Base-by-base conservation (phyloP, 495 filamentous ascomycete species). In the Neurospora sp. region DNA sequence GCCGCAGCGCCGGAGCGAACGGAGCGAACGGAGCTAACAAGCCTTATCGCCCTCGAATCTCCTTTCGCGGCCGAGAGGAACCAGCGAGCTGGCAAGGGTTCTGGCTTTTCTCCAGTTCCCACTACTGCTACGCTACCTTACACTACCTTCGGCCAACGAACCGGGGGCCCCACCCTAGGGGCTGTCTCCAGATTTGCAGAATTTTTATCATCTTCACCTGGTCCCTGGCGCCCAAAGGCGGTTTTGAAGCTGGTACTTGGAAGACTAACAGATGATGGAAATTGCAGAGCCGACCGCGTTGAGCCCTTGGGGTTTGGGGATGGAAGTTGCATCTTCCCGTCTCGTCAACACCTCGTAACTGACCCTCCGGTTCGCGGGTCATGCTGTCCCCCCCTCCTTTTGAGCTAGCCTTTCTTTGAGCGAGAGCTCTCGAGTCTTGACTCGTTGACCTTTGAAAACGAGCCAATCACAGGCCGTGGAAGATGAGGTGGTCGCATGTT, bases 11-110 rank as follows among this genome's bases (percentile, higher is more conserved):
- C 54, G 54, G 12, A 62, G 54, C 54, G 54, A 31, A 62, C 44
- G 3, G 44, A 48, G n/a, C 23, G 54, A 59, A 59, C 79, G 78
- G 78, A 80, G 79, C 66, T 78, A 77, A 69, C 54, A 18, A 66
- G 69, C 23, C 70, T 74, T 81, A 81, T 79, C 80, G 77, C 80
- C 80, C 73, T 81, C 80, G 80, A 71, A 81, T 79, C 77, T 80
- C 80, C 78, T 80, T 71, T 54, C 75, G 70, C 70, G 70, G 71
- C 79, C 79, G 79, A 81, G 75, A 66, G 54, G 54, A 66, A 66
- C 54, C 27, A 66, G 54, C 54, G 54, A 46, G 10, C 54, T 35
- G 54, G 54, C 54, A 35, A 66, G 54, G 54, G 54, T 66, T 66
- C 31, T 35, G 12, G 54, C 11, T 62, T 62, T 59, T 31, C 54